phyloP scores from a whole-genome alignment of 257 asterid genomes.

The Solanum neorickii region DNA sequence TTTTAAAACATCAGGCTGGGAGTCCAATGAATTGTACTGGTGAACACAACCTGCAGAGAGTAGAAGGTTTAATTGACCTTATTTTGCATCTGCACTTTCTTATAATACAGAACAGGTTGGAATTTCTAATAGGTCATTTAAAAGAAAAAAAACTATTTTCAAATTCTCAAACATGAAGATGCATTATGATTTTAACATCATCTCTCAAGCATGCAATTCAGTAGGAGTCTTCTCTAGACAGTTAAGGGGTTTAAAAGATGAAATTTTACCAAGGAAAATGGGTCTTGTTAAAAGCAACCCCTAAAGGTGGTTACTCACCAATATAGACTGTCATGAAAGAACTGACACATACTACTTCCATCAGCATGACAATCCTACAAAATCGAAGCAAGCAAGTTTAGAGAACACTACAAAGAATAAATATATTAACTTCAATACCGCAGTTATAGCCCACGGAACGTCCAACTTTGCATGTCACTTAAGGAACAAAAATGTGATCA shows the following conservation, averaged over 20 bases:
- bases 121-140: not conserved
- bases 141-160: not conserved
- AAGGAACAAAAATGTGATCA: not conserved
- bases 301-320: slow-evolving; percentile 39
- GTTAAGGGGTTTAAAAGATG: not conserved
- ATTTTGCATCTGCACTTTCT: not conserved
- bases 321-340: slow-evolving; percentile 73
- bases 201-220: not conserved
- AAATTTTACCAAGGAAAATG: not conserved
- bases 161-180: not conserved
- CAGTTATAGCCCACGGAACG: not conserved
- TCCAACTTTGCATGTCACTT: not conserved
- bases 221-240: not conserved
- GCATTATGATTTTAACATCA: not conserved
- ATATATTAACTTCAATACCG: not conserved
- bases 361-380: slow-evolving; percentile 83
- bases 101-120: not conserved
- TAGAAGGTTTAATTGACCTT: not conserved
- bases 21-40: slow-evolving; percentile 82
- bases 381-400: slow-evolving; percentile 1
- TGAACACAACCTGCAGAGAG: slow-evolving; percentile 72
- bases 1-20: slow-evolving; percentile 88
- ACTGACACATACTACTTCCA: slow-evolving; percentile 78
- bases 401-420: not conserved
- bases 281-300: not conserved